Evolutionary conservation across 2,329 filamentous ascomycete species (phyloP), one percentile per base, ranked within the genome.

Genomic region (Microcyclospora tardicrescens): DNA sequence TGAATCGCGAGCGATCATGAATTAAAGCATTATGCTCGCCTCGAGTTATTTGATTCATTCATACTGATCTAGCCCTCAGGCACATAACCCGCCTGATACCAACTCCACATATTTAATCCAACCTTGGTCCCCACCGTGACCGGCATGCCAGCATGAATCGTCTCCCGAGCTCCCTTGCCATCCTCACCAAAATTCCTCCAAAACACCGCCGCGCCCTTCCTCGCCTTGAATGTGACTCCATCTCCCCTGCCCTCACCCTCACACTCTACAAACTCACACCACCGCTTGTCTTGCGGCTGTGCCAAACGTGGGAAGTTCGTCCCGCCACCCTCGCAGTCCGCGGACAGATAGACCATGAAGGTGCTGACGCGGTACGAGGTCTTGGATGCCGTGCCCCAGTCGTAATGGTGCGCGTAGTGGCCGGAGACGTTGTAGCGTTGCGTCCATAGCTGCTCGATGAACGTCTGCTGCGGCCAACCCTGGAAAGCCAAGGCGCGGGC

Each of bases 51-150:
- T 24, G n/a, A n/a, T 8, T 24, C 8, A 8, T 4, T 5, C 19
- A 24, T 8, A 24, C 8, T 24, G 19, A 4, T 24, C 19, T 24
- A 32, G 4, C 14, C 30, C 12, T 32, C 16, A 27, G 31, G 27
- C 15, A 28, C 34, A 41, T 49, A 40, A 6, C 51, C 51, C 28
- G 43, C 39, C 56, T 73, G 69, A 54, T 68, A 71, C 73, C 73
- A 77, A 56, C 69, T 76, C 75, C 75, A 79, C 43, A 79, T 75
- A 58, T 79, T 78, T 57, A 78, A 55, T 0, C 74, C 75, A 40
- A 77, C 65, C 60, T 79, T 78, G 29, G 59, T 63, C 2, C 75
- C 75, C 31, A 56, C 61, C 35, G 58, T 56, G 0, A 79, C 73
- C 8, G 74, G 73, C 50, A 76, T 60, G 5, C 72, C 73, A 33